Evolutionary conservation across 164 flowering plant species (phyloP).

Genomic region (Liriodendron chinense): DNA sequence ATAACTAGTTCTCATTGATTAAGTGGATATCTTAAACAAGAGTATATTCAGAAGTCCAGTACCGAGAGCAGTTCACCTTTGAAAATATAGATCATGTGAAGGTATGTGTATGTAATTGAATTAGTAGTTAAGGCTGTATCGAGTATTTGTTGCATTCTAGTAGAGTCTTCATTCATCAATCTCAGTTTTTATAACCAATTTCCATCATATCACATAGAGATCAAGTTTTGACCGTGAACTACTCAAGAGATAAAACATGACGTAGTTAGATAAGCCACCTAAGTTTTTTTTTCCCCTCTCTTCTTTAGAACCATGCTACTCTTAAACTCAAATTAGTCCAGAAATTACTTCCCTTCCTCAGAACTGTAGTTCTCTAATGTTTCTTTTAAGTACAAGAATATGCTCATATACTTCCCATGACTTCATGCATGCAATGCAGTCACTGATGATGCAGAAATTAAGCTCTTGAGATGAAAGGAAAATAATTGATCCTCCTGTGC

Average conservation of each 20-base stretch:
- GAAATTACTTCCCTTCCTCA: too few species aligned
- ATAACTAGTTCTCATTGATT: conserved; percentile 12
- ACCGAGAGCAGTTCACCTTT: background rate
- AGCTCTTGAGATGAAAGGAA: background rate
- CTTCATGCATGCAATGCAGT: too few species aligned
- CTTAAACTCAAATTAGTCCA: too few species aligned
- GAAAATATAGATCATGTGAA: background rate
- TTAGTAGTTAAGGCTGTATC: conserved; percentile 1
- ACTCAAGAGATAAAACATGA: background rate
- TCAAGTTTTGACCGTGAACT: background rate
- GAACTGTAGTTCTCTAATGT: too few species aligned
- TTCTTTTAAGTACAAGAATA: too few species aligned
- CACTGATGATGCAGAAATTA: background rate
- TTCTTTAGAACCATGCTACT: background rate
- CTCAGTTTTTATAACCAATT: background rate
- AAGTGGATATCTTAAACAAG: conserved; percentile 4
- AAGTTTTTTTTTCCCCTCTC: too few species aligned
- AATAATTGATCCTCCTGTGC: background rate
- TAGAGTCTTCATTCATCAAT: background rate
- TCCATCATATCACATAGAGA: background rate
- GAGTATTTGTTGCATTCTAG: background rate
- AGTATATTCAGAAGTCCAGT: background rate
- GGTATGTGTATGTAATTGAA: conserved; percentile 4
- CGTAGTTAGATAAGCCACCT: background rate
- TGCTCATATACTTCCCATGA: too few species aligned